Percentiles rank a stretch among this genome's conserved stretches.
Evolutionary conservation across 257 asterid genomes (phyloP).

Genomic region (Ajuga chamaepitys): DNA sequence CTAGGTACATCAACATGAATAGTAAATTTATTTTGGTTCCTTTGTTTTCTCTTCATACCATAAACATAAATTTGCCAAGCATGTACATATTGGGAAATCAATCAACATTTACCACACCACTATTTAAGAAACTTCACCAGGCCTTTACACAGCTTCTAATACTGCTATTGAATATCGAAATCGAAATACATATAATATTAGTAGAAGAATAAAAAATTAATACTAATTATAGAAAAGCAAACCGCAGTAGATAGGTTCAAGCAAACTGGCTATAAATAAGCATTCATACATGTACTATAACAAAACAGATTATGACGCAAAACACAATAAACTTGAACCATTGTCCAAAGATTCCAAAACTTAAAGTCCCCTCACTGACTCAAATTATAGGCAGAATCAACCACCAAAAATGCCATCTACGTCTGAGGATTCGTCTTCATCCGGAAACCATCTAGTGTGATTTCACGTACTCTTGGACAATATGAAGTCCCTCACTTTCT

Average conservation of each 20-base stretch:
- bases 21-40: too few relatives aligned
- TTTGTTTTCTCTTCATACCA: too few relatives aligned
- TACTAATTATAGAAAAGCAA: too few relatives aligned
- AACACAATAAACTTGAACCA: not conserved
- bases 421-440: not conserved
- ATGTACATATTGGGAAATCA: too few relatives aligned
- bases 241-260: not conserved
- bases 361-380: not conserved
- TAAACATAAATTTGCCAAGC: too few relatives aligned
- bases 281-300: not conserved
- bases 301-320: not conserved
- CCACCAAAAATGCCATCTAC: not conserved
- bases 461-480: constrained; percentile 65
- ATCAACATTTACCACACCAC: too few relatives aligned
- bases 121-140: too few relatives aligned
- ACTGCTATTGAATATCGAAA: too few relatives aligned
- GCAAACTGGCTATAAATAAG: not conserved
- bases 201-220: too few relatives aligned
- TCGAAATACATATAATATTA: too few relatives aligned
- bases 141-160: too few relatives aligned
- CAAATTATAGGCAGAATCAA: not conserved
- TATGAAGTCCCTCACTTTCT: constrained; percentile 68
- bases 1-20: too few relatives aligned
- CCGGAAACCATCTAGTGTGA: constrained; percentile 27
- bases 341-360: not conserved